Evolutionary conservation across 768 basidiomycete species (phyloP).

Genomic region (Clavulina sp.): DNA sequence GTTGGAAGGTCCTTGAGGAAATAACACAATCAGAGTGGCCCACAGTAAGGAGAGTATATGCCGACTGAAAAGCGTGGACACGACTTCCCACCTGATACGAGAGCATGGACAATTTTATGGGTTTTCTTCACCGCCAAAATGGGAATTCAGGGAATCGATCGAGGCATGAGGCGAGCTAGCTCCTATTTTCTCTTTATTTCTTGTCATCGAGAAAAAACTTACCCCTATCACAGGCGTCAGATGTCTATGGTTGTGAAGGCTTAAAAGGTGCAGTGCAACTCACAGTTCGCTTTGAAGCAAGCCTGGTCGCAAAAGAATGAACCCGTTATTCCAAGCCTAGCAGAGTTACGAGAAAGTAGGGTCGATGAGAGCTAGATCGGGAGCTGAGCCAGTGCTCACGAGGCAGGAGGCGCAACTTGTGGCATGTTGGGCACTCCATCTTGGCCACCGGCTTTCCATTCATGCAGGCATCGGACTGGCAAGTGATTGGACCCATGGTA

Average conservation of each 20-base stretch:
- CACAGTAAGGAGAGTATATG: background rate
- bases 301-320: constrained; percentile 90
- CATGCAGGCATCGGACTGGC: constrained; percentile 10
- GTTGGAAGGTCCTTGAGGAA: constrained; percentile 44
- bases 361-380: background rate
- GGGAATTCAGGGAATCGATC: background rate
- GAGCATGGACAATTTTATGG: constrained; percentile 59
- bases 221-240: background rate
- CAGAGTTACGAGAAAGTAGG: background rate
- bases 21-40: background rate
- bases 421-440: constrained; percentile 87
- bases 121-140: constrained; percentile 37
- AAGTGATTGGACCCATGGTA: background rate
- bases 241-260: background rate
- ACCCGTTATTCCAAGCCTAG: constrained; percentile 59
- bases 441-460: constrained; percentile 68
- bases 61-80: constrained; percentile 10
- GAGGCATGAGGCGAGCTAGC: background rate
- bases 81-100: constrained; percentile 19
- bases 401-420: constrained; percentile 46
- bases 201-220: constrained; percentile 2
- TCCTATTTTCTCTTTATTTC: background rate
- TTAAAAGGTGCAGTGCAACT: constrained; percentile 22
- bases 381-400: constrained; percentile 7
- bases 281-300: constrained; percentile 91